Conservation (phyloP, 2,329 filamentous ascomycete species). For the Ustulina deusta region DNA sequence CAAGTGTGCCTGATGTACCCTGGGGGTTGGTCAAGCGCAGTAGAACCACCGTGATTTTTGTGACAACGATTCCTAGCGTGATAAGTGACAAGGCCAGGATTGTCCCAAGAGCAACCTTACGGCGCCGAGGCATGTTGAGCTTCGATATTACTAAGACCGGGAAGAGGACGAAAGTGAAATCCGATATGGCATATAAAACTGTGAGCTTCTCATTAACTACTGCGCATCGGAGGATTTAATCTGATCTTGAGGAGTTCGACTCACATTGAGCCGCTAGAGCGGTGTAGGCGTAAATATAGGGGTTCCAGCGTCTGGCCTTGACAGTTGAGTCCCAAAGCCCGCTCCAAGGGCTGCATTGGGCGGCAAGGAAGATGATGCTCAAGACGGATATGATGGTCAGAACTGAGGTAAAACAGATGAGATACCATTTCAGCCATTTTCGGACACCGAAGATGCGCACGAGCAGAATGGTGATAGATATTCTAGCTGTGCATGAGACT, state of each 20-base stretch:
- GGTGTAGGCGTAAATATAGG: conserved; percentile 5
- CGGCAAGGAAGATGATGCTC: background rate
- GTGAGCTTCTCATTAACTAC: background rate
- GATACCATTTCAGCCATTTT: conserved; percentile 27
- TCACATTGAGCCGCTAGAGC: conserved; percentile 11
- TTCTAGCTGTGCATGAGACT: conserved; percentile 18
- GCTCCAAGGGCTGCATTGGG: background rate
- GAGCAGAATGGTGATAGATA: conserved; percentile 33
- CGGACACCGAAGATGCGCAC: conserved; percentile 27
- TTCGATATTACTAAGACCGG: conserved; percentile 24
- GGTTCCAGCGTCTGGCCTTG: background rate
- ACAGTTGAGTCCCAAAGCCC: background rate
- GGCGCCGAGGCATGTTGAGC: conserved; percentile 21
- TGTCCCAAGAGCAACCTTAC: background rate
- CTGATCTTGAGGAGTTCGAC: background rate
- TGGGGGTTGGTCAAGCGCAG: background rate
- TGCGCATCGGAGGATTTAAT: background rate
- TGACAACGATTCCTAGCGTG: background rate
- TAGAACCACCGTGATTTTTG: background rate
- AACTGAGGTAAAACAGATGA: conserved; percentile 11
- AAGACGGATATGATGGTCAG: background rate
- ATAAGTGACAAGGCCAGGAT: background rate
- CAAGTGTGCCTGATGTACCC: background rate
- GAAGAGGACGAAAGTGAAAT: conserved; percentile 20
- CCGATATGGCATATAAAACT: conserved; percentile 19